Evolutionary conservation across 345 rosid species (phyloP).

Genomic region (Abelmoschus esculentus): DNA sequence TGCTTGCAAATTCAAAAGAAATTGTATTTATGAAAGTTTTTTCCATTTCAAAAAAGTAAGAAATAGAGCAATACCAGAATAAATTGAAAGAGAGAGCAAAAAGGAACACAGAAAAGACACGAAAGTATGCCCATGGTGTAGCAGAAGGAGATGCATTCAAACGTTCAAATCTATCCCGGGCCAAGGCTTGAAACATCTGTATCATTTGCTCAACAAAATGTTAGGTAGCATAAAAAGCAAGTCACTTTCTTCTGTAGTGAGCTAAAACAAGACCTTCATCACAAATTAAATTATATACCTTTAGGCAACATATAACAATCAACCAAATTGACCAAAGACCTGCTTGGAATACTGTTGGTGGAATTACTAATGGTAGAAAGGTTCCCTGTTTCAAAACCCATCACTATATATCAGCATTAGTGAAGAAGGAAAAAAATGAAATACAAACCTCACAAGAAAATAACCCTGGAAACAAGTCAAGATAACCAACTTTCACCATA

Average conservation of each 20-base stretch:
- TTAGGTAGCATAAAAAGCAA: neutral
- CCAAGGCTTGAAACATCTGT: conserved; percentile 97
- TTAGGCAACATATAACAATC: conserved; percentile 71
- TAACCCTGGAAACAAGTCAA: neutral
- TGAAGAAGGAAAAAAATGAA: neutral
- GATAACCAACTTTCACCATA: neutral
- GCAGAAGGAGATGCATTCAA: conserved; percentile 96
- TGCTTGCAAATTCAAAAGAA: neutral
- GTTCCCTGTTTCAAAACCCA: conserved; percentile 55
- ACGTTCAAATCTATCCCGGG: conserved; percentile 91
- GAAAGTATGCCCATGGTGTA: conserved; percentile 77
- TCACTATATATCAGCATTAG: conserved; percentile 1
- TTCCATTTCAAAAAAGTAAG: conserved; percentile 13
- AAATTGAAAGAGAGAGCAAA: conserved; percentile 67
- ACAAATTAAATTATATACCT: conserved; percentile 37
- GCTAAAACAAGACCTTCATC: conserved; percentile 13
- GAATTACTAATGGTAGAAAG: conserved; percentile 81
- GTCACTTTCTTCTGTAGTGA: conserved; percentile 1
- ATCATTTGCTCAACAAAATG: conserved; percentile 8
- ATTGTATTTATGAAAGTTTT: neutral
- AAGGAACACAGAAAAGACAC: conserved; percentile 73
- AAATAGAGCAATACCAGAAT: conserved; percentile 53
- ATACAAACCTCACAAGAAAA: neutral
- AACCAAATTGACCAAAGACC: conserved; percentile 90
- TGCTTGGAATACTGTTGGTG: conserved; percentile 70